A percentile compares a stretch with the other conserved stretches of the same genome.
Conservation (phyloP, 2,329 filamentous ascomycete species). For the Pseudogymnoascus verrucosus region DNA sequence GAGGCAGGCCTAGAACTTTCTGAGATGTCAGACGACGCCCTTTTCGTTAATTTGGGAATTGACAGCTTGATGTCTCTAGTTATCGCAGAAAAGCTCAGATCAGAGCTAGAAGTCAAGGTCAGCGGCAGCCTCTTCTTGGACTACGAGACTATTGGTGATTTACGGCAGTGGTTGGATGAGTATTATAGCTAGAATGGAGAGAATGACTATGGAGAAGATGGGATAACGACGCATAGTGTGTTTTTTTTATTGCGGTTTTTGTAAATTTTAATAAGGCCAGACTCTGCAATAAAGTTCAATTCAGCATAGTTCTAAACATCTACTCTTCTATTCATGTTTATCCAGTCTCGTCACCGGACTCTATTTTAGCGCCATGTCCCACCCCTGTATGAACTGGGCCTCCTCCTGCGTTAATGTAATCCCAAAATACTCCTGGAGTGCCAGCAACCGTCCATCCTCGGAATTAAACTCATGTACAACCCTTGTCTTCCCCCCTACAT, state of each 20-base stretch:
- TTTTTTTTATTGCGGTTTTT: not conserved
- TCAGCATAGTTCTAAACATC: not conserved
- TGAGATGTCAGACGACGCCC: slow-evolving; percentile 22
- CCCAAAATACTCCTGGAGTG: not conserved
- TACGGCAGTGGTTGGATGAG: slow-evolving; percentile 25
- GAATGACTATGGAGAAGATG: not conserved
- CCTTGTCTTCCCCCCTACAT: not conserved
- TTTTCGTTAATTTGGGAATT: slow-evolving; percentile 28
- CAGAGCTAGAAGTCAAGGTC: slow-evolving; percentile 27
- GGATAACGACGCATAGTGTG: not conserved
- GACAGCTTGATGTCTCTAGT: slow-evolving; percentile 30
- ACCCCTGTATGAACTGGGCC: not conserved
- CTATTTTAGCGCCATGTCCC: not conserved
- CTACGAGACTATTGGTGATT: slow-evolving; percentile 28
- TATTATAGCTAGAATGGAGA: slow-evolving; percentile 18
- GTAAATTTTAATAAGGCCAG: not conserved
- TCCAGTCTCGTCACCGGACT: not conserved
- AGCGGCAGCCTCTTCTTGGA: slow-evolving; percentile 29
- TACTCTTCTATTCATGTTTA: not conserved
- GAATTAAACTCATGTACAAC: not conserved
- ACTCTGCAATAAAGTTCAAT: not conserved
- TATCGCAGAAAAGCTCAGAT: slow-evolving; percentile 27
- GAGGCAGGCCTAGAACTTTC: slow-evolving; percentile 23
- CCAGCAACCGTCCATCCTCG: not conserved
- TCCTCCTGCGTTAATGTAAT: not conserved